Evolutionary conservation across 2,329 filamentous ascomycete species (phyloP).

Genomic region (Aspergillus calidoustus): DNA sequence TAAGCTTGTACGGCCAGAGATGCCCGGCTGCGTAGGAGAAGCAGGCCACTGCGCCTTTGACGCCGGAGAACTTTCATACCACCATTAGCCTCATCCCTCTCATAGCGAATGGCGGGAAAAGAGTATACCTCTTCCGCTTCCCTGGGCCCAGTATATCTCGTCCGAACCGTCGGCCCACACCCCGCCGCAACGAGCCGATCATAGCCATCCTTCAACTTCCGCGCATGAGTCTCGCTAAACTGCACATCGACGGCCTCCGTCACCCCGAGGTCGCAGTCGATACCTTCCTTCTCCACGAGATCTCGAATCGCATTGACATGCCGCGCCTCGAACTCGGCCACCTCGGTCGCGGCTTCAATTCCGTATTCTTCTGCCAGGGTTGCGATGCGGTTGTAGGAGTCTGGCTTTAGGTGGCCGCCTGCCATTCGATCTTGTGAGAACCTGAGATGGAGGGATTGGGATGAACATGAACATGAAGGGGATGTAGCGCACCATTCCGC

Average conservation of each 20-base stretch:
- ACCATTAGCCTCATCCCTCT: neutral
- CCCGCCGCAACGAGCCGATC: conserved; percentile 19
- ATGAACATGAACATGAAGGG: too few relatives aligned
- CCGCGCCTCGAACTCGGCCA: conserved; percentile 46
- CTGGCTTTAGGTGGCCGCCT: conserved; percentile 50
- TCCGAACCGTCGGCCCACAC: conserved; percentile 33
- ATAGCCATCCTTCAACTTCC: conserved; percentile 36
- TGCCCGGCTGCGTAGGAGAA: conserved; percentile 39
- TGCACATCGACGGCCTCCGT: conserved; percentile 47
- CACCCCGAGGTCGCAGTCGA: conserved; percentile 50
- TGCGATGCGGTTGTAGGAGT: conserved; percentile 44
- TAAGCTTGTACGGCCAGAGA: conserved; percentile 75
- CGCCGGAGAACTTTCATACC: conserved; percentile 37
- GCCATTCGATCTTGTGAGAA: neutral
- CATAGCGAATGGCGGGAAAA: too few relatives aligned
- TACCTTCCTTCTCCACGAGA: conserved; percentile 45
- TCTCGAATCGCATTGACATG: conserved; percentile 47
- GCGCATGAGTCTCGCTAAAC: conserved; percentile 34
- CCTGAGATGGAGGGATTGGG: too few relatives aligned
- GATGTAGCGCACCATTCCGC: conserved; percentile 41
- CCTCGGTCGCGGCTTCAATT: conserved; percentile 41
- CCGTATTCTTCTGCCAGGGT: conserved; percentile 39
- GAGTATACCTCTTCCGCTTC: conserved; percentile 31
- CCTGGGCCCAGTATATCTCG: conserved; percentile 27
- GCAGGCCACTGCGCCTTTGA: conserved; percentile 42